Evolutionary conservation across 371 early-diverging fungal genomes (phyloP), one percentile per base, ranked within the genome.

Genomic region (Umbelopsis sp.): DNA sequence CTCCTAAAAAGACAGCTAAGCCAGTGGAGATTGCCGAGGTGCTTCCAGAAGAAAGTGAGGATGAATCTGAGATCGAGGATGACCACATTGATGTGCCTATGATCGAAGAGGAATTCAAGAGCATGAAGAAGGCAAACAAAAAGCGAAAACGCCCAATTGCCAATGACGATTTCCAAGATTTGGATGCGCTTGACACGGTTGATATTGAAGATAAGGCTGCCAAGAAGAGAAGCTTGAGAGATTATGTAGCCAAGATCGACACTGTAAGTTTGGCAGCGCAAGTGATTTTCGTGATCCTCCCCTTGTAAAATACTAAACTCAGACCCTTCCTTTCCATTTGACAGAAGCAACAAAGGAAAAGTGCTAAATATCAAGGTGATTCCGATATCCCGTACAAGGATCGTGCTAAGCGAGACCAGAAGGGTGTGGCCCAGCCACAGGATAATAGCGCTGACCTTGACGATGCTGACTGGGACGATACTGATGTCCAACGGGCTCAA

Each of bases 161-260:
- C 45, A 86, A 77, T 62, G 87, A 85, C 57, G 94, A 95, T 75
- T 91, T 94, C 80, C 94, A 92, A 50, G 96, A 95, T 76, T 74
- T 86, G 74, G 87, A 87, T 52, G 84, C 87, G 37, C 70, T 94
- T 69, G 89, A 91, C 71, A 92, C 90, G 63, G 83, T 87, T 12
- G 96, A 96, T 72, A 75, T 90, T 71, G 90, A 91, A 70, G 96
- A 96, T 70, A 95, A 95, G 81, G 70, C 82, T 24, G 82, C 82
- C 68, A 87, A 84, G 69, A 91, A 88, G 80, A 81, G 81, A 67
- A 87, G 87, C 16, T 82, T 93, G 50, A 79, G 92, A 74, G 90
- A 91, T 76, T 89, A 92, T 76, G 88, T 90, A 63, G 80, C 89
- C 37, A 83, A 89, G 70, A 81, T 92, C 69, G 91, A 91, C 73